phyloP scores from a whole-genome alignment of 2,329 filamentous ascomycete genomes.

The Thielaviopsis populi region DNA sequence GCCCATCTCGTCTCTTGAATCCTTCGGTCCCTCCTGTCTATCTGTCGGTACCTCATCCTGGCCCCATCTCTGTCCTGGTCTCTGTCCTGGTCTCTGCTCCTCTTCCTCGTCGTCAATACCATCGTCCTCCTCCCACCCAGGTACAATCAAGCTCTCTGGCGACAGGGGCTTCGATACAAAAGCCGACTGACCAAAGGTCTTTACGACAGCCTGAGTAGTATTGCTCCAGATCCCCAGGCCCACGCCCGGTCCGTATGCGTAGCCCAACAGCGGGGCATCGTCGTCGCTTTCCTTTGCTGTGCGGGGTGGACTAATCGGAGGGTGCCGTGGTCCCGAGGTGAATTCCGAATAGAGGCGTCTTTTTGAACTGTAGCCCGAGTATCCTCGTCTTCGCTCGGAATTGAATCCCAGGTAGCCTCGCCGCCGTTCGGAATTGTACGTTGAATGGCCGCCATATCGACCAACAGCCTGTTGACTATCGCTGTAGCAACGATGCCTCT shows the following conservation, averaged over 20 bases:
- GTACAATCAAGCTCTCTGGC: constrained; percentile 5
- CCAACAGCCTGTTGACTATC: neutral
- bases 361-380: neutral
- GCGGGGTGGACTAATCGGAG: neutral
- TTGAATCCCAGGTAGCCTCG: neutral
- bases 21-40: neutral
- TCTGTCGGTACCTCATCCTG: neutral
- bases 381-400: neutral
- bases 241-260: constrained; percentile 5
- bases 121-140: constrained; percentile 4
- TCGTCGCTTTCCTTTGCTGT: neutral
- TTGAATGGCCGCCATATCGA: neutral
- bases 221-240: constrained; percentile 5
- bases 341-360: neutral
- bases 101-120: neutral
- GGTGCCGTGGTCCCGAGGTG: neutral
- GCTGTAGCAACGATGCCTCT: neutral
- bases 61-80: neutral
- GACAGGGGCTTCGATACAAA: neutral
- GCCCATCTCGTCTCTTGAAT: neutral
- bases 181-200: neutral
- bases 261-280: neutral
- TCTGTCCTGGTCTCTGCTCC: neutral
- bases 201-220: neutral
- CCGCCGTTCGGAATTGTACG: neutral